phyloP scores from a whole-genome alignment of 2,329 filamentous ascomycete genomes.

The Didymella sp. region DNA sequence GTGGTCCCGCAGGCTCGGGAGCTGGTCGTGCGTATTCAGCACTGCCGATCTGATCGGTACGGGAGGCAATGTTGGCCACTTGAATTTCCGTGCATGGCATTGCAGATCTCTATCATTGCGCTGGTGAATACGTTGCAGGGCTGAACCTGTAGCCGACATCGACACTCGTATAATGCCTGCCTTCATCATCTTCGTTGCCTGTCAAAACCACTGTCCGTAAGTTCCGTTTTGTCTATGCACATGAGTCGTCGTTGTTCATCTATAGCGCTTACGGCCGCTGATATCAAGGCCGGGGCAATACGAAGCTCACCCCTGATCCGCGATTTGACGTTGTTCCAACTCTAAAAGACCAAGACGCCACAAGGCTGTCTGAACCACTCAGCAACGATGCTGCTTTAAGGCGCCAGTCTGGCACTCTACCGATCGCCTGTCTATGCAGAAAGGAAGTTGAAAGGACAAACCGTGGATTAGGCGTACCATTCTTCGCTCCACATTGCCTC shows the following conservation, averaged over 20 bases:
- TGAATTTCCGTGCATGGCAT: slow-evolving; percentile 16
- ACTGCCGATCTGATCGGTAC: slow-evolving; percentile 23
- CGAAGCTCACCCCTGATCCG: slow-evolving; percentile 17
- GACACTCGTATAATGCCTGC: slow-evolving; percentile 1
- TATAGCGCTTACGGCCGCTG: slow-evolving; percentile 12
- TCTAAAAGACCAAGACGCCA: slow-evolving; percentile 1
- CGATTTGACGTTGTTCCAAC: slow-evolving; percentile 3
- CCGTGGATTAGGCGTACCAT: slow-evolving; percentile 7
- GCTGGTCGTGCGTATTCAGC: slow-evolving; percentile 14
- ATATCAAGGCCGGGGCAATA: slow-evolving; percentile 7
- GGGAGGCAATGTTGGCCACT: slow-evolving; percentile 5
- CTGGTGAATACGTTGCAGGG: slow-evolving; percentile 7
- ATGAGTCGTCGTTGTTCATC: slow-evolving; percentile 13
- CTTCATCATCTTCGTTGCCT: slow-evolving; percentile 1
- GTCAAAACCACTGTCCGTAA: slow-evolving; percentile 10
- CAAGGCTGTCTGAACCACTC: slow-evolving; percentile 4
- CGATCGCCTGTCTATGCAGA: neutral
- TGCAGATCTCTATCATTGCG: slow-evolving; percentile 6
- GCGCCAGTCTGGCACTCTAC: neutral
- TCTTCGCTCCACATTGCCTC: slow-evolving; percentile 21
- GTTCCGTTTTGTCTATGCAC: slow-evolving; percentile 17
- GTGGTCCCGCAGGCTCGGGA: slow-evolving; percentile 21
- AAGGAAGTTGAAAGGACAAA: neutral
- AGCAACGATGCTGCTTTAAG: slow-evolving; percentile 4
- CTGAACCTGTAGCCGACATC: slow-evolving; percentile 5